phyloP scores from a whole-genome alignment of 176 grass and related monocot species.

The Carex parvula region DNA sequence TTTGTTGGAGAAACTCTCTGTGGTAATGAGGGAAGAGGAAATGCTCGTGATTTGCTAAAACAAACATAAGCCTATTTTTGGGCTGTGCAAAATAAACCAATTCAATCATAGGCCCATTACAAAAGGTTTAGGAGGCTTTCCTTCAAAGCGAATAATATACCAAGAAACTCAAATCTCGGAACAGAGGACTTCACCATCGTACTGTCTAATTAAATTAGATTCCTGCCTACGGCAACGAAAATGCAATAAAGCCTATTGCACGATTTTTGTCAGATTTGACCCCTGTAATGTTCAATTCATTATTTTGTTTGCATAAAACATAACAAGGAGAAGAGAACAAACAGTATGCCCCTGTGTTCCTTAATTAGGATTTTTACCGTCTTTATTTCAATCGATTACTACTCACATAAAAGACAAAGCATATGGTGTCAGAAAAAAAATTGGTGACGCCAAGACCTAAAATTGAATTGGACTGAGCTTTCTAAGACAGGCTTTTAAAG shows the following conservation, averaged over 20 bases:
- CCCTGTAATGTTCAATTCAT: neutral
- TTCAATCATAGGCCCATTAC: neutral
- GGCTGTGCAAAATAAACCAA: neutral
- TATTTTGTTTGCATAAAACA: neutral
- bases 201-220: neutral
- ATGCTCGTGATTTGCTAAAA: neutral
- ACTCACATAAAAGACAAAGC: neutral
- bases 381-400: neutral
- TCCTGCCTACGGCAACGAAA: neutral
- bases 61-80: neutral
- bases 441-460: neutral
- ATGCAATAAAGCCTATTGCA: neutral
- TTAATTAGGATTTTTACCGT: neutral
- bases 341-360: neutral
- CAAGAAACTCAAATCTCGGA: neutral
- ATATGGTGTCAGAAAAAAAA: neutral
- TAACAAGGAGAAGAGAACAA: neutral
- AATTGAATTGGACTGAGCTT: neutral
- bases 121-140: neutral
- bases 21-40: neutral
- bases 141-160: neutral
- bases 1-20: neutral
- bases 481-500: neutral
- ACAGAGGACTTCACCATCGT: neutral
- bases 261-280: neutral